Percentiles rank a stretch among this genome's conserved stretches.
These are phyloP conservation scores for Fusarium concolor DNA, from an alignment of 2,329 filamentous ascomycete genomes.

Conservation along the genomic window DNA sequence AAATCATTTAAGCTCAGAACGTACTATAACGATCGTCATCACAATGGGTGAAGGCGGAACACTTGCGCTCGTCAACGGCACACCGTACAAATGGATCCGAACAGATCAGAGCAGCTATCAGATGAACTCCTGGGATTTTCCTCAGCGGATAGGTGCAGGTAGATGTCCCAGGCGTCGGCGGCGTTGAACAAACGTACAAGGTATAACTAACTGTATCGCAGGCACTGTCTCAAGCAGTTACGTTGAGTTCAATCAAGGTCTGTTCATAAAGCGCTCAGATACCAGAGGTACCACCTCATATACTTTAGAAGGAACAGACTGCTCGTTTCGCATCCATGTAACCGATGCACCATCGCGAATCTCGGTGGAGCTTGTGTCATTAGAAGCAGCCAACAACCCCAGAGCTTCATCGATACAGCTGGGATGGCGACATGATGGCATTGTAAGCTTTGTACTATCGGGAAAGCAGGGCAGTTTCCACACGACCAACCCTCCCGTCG, in stretches of 20 bases:
- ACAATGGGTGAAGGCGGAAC: background rate
- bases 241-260: background rate
- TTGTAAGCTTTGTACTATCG: background rate
- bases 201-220: background rate
- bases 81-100: background rate
- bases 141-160: background rate
- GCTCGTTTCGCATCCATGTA: background rate
- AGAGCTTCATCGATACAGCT: background rate
- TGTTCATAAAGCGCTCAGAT: background rate
- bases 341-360: background rate
- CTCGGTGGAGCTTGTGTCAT: background rate
- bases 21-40: background rate
- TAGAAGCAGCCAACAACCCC: background rate
- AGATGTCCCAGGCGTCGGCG: background rate
- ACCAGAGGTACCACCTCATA: background rate
- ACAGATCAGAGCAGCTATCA: background rate
- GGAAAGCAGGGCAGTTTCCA: background rate
- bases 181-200: background rate
- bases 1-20: background rate
- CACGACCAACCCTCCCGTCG: background rate
- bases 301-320: background rate
- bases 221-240: background rate
- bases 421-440: background rate
- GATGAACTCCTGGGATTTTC: background rate
- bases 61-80: background rate